phyloP scores from a whole-genome alignment of 192 early-diverging fungal species.

The Geranomyces michiganensis region DNA sequence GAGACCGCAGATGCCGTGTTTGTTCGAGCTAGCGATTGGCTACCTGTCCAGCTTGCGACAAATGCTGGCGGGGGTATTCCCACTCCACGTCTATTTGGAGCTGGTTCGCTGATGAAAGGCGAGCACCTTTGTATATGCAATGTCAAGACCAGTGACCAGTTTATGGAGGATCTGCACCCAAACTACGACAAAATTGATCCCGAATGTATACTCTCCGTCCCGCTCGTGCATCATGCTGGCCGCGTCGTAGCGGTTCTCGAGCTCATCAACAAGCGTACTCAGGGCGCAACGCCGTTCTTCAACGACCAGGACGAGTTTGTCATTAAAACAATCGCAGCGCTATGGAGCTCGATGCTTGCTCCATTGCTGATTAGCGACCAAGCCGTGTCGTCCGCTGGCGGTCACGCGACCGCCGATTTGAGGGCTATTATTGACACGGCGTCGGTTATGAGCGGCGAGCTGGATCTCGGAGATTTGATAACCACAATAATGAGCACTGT shows the following conservation, averaged over 20 bases:
- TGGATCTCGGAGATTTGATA: constrained; percentile 53
- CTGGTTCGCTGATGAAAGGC: constrained; percentile 34
- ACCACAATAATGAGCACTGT: constrained; percentile 54
- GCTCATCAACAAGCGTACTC: constrained; percentile 47
- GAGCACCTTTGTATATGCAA: constrained; percentile 53
- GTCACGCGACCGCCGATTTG: constrained; percentile 41
- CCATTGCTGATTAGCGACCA: neutral
- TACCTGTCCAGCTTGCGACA: neutral
- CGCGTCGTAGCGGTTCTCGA: constrained; percentile 49
- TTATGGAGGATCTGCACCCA: constrained; percentile 40
- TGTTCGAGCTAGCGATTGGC: constrained; percentile 40
- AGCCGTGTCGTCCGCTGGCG: constrained; percentile 29
- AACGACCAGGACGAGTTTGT: constrained; percentile 56
- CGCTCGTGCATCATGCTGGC: constrained; percentile 12
- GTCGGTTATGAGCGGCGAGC: constrained; percentile 45
- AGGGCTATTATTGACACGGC: constrained; percentile 51
- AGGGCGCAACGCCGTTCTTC: constrained; percentile 44
- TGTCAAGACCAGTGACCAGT: constrained; percentile 47
- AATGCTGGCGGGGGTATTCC: neutral
- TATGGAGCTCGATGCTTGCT: constrained; percentile 44
- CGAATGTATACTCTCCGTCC: constrained; percentile 53
- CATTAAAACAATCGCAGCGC: constrained; percentile 38
- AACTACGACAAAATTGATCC: constrained; percentile 37
- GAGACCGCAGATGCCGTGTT: constrained; percentile 30
- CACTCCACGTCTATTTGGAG: neutral